phyloP scores from a whole-genome alignment of 257 asterid species.

The Jaltomata sinuosa region DNA sequence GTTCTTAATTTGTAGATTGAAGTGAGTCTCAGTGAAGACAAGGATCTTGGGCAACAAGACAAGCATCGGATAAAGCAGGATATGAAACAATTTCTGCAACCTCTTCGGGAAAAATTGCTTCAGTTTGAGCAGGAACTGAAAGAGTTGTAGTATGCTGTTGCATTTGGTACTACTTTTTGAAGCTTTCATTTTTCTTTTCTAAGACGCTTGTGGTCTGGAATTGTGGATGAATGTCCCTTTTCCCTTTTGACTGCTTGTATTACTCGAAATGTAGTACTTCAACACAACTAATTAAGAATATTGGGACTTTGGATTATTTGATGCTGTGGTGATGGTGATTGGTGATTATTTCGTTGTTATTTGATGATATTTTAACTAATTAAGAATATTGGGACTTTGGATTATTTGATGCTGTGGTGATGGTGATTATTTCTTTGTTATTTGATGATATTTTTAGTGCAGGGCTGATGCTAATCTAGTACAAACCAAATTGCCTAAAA shows the following conservation, averaged over 20 bases:
- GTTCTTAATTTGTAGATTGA: slow-evolving; percentile 34
- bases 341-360: neutral
- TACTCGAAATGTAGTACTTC: neutral
- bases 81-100: slow-evolving; percentile 50
- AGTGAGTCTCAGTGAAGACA: slow-evolving; percentile 55
- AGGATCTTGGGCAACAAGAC: slow-evolving; percentile 46
- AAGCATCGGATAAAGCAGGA: slow-evolving; percentile 44
- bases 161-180: neutral
- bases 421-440: neutral
- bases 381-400: neutral
- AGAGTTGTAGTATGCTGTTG: slow-evolving; percentile 24
- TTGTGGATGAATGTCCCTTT: neutral
- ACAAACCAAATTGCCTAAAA: neutral
- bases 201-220: neutral
- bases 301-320: neutral
- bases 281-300: neutral
- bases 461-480: neutral
- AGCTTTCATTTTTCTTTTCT: neutral
- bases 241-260: neutral
- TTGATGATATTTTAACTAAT: neutral
- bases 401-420: neutral
- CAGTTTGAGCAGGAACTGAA: slow-evolving; percentile 82
- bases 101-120: slow-evolving; percentile 47
- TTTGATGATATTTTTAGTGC: neutral
- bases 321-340: neutral